These are phyloP conservation scores for Zizania palustris DNA, from an alignment of 202 grass and related monocot species.

Conservation along the genomic window DNA sequence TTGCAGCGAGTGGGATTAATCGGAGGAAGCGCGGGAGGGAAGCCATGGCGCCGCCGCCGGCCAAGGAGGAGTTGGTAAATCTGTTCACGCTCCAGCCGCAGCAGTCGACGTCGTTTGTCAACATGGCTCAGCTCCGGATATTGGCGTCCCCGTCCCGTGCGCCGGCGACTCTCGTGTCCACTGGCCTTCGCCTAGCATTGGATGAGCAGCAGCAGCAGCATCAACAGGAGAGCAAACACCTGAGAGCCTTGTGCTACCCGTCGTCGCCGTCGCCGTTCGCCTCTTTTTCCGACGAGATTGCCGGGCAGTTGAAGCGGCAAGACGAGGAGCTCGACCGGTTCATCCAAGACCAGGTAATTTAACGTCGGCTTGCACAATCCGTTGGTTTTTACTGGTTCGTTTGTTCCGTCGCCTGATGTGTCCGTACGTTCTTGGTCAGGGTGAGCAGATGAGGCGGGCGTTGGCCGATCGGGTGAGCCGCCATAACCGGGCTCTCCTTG, in stretches of 20 bases:
- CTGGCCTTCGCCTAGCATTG: constrained; percentile 77
- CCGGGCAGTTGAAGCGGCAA: constrained; percentile 58
- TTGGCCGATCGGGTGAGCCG: constrained; percentile 65
- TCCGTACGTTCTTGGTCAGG: constrained; percentile 34
- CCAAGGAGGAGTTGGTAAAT: constrained; percentile 43
- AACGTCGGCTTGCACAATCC: not conserved
- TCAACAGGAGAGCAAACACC: constrained; percentile 39
- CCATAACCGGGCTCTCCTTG: constrained; percentile 60
- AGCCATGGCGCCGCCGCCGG: constrained; percentile 35
- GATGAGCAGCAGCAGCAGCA: constrained; percentile 67
- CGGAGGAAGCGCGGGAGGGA: constrained; percentile 74
- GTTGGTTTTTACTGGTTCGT: not conserved
- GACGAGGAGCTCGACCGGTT: constrained; percentile 78
- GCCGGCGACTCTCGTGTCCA: constrained; percentile 57
- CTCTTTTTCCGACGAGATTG: constrained; percentile 64
- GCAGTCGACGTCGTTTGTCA: constrained; percentile 46
- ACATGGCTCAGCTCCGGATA: constrained; percentile 46
- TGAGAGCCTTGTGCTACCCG: constrained; percentile 40
- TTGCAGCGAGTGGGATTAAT: constrained; percentile 54
- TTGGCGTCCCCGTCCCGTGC: constrained; percentile 48
- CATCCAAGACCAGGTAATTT: constrained; percentile 70
- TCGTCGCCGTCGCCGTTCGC: constrained; percentile 31
- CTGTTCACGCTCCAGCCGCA: constrained; percentile 56
- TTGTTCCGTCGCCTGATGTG: not conserved
- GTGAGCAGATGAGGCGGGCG: constrained; percentile 66